Base-by-base conservation (phyloP, 768 basidiomycete species). In the Omphalotus guepiniiformis region DNA sequence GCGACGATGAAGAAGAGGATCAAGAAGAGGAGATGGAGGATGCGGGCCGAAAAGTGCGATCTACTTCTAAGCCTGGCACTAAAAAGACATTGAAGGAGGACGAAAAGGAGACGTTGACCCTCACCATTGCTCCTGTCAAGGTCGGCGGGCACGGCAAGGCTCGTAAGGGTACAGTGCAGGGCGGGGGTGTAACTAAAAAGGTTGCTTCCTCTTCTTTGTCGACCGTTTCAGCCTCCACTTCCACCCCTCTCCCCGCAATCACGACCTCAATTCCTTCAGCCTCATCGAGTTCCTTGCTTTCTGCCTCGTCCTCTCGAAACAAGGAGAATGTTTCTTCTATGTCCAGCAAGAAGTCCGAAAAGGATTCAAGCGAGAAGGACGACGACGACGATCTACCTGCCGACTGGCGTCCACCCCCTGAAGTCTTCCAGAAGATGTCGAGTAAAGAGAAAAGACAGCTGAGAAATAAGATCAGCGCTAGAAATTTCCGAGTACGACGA, bases 391-490 rank as follows among this genome's bases (percentile, higher is more conserved):
- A 79, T 21, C 63, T 82, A 4, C 74, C 82, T 13, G 85, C 85
- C 26, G 87, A 92, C 55, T 91, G 89, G 87, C 78, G 89, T 40
- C 91, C 90, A 6, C 78, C 82, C 3, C 86, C 93, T 1, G 95
- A 96, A 54, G 93, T 93, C 52, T 96, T 97, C 71, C 85, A 89
- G 61, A 97, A 92, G 66, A 88, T 99, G 80, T 82, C 82, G 4
- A 86, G 83, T 58, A 97, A 95, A 70, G 94, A 98, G 72, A 98
- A 98, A 67, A 72, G 96, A 7, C 95, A 98, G 64, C 71, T 98
- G 35, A 66, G 95, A 42, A 99, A 99, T 72, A 99, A 99, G 82
- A 93, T 97, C 56, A 87, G 84, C 54, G 95, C 95, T 0, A 72
- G 94, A 45, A 96, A 95, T 63, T 97, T 97, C 69, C 77, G 95